A percentile compares a stretch with the other conserved stretches of the same genome.
phyloP scores from a whole-genome alignment of 176 grass and related monocot species.

The Olyra latifolia region DNA sequence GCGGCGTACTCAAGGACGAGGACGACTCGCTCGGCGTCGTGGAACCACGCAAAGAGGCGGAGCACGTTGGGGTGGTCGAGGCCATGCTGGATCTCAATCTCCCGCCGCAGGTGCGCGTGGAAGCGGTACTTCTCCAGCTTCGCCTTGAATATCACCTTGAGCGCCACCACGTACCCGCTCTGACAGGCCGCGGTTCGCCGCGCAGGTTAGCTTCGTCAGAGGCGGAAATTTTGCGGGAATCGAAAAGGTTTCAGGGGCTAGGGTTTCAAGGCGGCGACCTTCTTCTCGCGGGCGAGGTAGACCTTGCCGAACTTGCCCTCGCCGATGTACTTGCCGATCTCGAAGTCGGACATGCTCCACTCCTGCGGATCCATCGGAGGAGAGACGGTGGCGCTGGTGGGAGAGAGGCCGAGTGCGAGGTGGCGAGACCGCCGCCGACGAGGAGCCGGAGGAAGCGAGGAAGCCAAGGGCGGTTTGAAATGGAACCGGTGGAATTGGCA shows the following conservation, averaged over 20 bases:
- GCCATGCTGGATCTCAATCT: conserved; percentile 84
- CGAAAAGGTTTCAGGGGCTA: not conserved
- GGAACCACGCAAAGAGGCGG: conserved; percentile 92
- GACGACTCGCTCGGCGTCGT: conserved; percentile 67
- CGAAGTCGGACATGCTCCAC: conserved; percentile 78
- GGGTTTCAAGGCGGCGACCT: conserved; percentile 35
- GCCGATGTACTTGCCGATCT: conserved; percentile 75
- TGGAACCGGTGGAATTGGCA: not conserved
- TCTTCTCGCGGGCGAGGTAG: conserved; percentile 81
- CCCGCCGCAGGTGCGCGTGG: conserved; percentile 64
- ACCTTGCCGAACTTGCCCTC: conserved; percentile 95
- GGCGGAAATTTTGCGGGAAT: not conserved
- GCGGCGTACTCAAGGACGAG: conserved; percentile 84
- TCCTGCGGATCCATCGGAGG: conserved; percentile 32
- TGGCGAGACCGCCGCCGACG: not conserved
- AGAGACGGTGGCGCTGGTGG: not conserved
- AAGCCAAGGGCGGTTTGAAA: not conserved
- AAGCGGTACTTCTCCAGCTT: conserved; percentile 89
- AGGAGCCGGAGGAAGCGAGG: not conserved
- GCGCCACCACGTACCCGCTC: conserved; percentile 85
- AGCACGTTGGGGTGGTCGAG: conserved; percentile 93
- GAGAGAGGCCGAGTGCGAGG: not conserved
- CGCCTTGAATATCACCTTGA: conserved; percentile 79
- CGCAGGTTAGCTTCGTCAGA: conserved; percentile 2
- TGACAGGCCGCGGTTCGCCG: conserved; percentile 15